A percentile compares a stretch with the other conserved stretches of the same genome.
phyloP scores from a whole-genome alignment of 345 rosid species.

The Psidium friedrichsthalianum region DNA sequence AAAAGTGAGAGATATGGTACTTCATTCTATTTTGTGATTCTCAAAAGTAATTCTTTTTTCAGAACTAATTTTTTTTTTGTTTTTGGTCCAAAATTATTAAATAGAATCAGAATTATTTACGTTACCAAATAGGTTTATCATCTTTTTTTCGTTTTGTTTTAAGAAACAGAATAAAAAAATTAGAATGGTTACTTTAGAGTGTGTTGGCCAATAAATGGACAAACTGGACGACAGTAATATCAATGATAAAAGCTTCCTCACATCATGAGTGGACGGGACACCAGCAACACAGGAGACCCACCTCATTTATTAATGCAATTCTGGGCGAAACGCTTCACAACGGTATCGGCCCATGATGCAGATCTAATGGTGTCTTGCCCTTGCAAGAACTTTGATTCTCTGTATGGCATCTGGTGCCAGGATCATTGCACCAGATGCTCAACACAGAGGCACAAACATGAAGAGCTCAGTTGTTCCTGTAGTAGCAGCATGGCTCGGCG shows the following conservation, averaged over 20 bases:
- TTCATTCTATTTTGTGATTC: too few species aligned
- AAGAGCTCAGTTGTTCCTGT: not conserved
- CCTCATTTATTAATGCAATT: not conserved
- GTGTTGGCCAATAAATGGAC: not conserved
- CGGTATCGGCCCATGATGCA: not conserved
- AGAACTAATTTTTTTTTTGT: too few species aligned
- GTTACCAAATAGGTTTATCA: too few species aligned
- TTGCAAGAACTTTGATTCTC: not conserved
- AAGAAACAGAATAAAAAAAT: too few species aligned
- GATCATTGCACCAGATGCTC: not conserved
- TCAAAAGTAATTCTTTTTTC: too few species aligned
- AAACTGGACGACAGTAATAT: not conserved
- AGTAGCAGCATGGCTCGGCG: not conserved
- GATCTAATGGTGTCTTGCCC: not conserved
- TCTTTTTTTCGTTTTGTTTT: too few species aligned
- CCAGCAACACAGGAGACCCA: not conserved
- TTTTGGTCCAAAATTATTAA: too few species aligned
- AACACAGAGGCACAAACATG: not conserved
- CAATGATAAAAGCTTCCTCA: not conserved
- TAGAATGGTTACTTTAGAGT: too few species aligned
- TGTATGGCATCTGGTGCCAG: not conserved
- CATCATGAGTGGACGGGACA: not conserved
- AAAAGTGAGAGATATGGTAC: too few species aligned
- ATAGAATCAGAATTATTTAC: too few species aligned
- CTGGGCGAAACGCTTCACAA: not conserved